Conservation (phyloP, 2,329 filamentous ascomycete genomes). For the Cordyceps tenuipes region DNA sequence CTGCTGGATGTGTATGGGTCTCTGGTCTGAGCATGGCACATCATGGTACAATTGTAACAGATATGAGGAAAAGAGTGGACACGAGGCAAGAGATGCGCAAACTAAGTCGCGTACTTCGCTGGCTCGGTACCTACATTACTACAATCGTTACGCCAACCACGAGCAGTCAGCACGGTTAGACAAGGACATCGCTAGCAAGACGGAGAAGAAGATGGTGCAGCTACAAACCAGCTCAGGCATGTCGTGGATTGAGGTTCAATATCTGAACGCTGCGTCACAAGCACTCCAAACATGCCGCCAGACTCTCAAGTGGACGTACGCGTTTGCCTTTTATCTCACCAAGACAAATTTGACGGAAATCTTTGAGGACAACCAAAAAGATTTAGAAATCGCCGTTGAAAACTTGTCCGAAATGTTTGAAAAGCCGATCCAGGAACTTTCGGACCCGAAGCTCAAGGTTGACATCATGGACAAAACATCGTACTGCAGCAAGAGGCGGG, state of each 20-base stretch:
- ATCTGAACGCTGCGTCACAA: constrained; percentile 86
- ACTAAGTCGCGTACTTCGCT: constrained; percentile 83
- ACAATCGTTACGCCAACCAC: constrained; percentile 98
- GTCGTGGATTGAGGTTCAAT: constrained; percentile 99
- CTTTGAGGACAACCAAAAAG: constrained; percentile 98
- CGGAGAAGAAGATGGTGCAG: constrained; percentile 98
- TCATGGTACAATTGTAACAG: constrained; percentile 99
- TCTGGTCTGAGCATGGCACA: constrained; percentile 97
- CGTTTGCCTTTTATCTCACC: constrained; percentile 95
- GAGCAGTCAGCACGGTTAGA: constrained; percentile 95
- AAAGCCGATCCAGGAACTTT: constrained; percentile 82
- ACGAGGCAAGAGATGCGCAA: constrained; percentile 84
- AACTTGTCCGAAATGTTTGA: constrained; percentile 98
- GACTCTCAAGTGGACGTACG: constrained; percentile 98
- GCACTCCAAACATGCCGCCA: constrained; percentile 95
- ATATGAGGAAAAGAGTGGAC: constrained; percentile 91
- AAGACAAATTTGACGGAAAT: constrained; percentile 94
- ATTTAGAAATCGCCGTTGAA: constrained; percentile 94
- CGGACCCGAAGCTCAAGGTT: constrained; percentile 83
- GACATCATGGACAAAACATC: constrained; percentile 98
- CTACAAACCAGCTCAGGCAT: constrained; percentile 88
- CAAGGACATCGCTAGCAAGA: constrained; percentile 92
- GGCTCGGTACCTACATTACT: constrained; percentile 97
- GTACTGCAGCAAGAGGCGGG: constrained; percentile 86
- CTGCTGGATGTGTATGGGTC: constrained; percentile 99